Evolutionary conservation across 1,284 basidiomycete genomes (phyloP), one percentile per base, ranked within the genome.

Genomic region (Microbotryum scabiosae): DNA sequence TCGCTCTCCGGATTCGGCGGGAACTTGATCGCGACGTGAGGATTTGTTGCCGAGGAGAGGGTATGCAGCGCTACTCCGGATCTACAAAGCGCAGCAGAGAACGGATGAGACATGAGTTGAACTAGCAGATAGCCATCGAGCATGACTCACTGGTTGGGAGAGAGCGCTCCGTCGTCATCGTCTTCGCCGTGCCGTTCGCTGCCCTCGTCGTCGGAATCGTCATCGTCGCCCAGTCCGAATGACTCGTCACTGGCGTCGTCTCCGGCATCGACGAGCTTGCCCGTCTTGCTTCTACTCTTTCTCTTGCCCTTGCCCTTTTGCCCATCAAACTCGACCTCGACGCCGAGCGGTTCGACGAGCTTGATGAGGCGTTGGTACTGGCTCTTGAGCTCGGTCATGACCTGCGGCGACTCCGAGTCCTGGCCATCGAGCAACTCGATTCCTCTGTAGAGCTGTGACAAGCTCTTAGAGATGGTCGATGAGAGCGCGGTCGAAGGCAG

Each of bases 321-420:
- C 5, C 36, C 14, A n/a, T 48, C 49, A 23, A 60, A 58, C 56
- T 58, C 51, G 5, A 63, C 60, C 8, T 50, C 28, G 3, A 71
- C 56, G 3, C 69, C 68, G 18, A 70, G 57, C n/a, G 62, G 63
- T 28, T 60, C 54, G 12, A 64, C 63, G 12, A 70, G 60, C 14
- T 54, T 57, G 4, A 61, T 51, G 43, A 71, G 54, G 18, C 69
- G 57, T 12, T 60, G 57, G 43, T 65, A 70, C 54, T 71, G 69
- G 30, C 57, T 62, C 47, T 60, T 52, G 23, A 71, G 36, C 18
- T 67, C 65, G 5, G 26, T 16, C 18, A 68, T 41, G 18, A 69
- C 60, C 18, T 65, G 60, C 26, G 32, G 41, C 16, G 56, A 30
- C 41, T 62, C 61, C n/a, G n/a, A 23, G n/a, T 52, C 58, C 21